Percentiles rank a stretch among this genome's conserved stretches.
These are phyloP conservation scores for Triangularia setosa DNA, from an alignment of 2,329 filamentous ascomycete genomes.

Conservation along the genomic window DNA sequence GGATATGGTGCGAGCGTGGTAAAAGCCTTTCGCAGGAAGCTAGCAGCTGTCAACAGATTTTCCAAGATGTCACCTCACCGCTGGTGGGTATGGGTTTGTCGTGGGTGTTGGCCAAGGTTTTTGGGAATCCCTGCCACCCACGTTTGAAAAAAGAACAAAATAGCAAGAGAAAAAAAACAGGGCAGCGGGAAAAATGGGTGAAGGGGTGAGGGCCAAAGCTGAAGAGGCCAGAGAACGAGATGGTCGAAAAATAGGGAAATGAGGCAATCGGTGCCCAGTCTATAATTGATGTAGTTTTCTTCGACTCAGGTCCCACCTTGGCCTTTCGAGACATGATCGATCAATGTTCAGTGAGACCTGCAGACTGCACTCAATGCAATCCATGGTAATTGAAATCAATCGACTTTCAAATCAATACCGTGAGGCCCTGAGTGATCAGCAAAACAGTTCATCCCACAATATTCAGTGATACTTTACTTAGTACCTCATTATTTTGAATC, in stretches of 20 bases:
- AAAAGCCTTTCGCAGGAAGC: neutral
- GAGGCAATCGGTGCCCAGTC: neutral
- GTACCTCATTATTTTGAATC: neutral
- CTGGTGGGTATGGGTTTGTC: neutral
- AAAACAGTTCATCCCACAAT: neutral
- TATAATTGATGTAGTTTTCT: constrained; percentile 8
- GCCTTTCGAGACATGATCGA: neutral
- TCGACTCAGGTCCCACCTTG: constrained; percentile 2
- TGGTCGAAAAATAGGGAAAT: neutral
- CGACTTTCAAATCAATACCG: constrained; percentile 1
- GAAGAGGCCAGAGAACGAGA: neutral
- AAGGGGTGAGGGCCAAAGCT: neutral
- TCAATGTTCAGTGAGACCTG: constrained; percentile 1
- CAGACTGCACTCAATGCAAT: neutral
- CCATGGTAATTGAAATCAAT: neutral
- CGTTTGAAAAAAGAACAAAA: neutral
- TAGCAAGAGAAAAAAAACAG: constrained; percentile 2
- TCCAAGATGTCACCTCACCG: constrained; percentile 3
- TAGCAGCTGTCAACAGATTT: neutral
- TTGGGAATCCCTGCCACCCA: neutral
- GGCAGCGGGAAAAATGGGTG: neutral
- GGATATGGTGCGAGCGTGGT: neutral
- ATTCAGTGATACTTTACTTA: neutral
- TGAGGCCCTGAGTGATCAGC: neutral
- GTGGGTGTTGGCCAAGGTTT: neutral